Evolutionary conservation across 2,329 filamentous ascomycete species (phyloP), one percentile per base, ranked within the genome.

Genomic region (Magnaporthales sp.): DNA sequence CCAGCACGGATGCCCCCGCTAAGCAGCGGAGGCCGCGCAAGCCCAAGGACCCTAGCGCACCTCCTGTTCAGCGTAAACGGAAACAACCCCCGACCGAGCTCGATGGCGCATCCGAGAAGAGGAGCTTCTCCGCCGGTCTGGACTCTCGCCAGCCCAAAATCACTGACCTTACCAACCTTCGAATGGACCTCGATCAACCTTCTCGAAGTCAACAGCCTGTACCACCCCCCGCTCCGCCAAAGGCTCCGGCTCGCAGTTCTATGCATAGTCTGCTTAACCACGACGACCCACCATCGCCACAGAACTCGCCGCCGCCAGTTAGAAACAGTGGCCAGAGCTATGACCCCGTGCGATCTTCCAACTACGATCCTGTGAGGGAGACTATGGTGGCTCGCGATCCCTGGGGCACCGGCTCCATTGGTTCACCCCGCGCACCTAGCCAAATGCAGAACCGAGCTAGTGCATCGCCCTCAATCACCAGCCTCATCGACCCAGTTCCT

Each of bases 391-490:
- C 82, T 70, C 79, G 83, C 75, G 78, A 84, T 77, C 74, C 82
- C 69, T 79, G 80, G 64, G 77, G 78, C 67, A 80, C 80, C 8
- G 79, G 75, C 27, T 71, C 82, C 3, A 74, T 83, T 66, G 80
- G 80, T 32, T 87, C 85, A 8, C 85, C 85, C n/a, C 80, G 83
- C 62, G 77, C 75, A 3, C 77, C 78, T 13, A 72, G 77, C 64
- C 76, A 77, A n/a, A 64, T 78, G 4, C 73, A 84, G 66, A 89
- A 90, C 77, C 87, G 90, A 66, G 90, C 91, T n/a, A 94, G 91
- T 74, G 91, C 91, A 54, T 97, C 94, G 4, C 93, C 94, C 1
- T 94, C 94, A 2, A 97, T 97, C 71, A 90, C 92, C 6, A 96
- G 92, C 77, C 84, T 97, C 67, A 91, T 97, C 64, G 92, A 97